Base-by-base conservation (phyloP, 768 basidiomycete species). In the Kwoniella newhampshirensis region DNA sequence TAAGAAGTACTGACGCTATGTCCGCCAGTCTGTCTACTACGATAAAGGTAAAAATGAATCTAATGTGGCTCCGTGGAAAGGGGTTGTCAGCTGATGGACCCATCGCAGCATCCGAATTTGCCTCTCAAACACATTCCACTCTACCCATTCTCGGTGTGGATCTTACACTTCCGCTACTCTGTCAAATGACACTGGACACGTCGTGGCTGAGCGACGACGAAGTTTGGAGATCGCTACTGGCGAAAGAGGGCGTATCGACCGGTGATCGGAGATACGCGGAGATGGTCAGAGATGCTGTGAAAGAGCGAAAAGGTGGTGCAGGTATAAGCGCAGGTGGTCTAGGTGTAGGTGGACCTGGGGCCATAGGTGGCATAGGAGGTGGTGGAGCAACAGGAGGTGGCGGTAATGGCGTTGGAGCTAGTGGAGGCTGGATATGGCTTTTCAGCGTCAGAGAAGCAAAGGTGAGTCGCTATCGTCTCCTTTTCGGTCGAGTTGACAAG, bases 111-210 rank as follows among this genome's bases (percentile, higher is more conserved):
- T 55, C 62, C 27, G 75, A 74, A 3, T 76, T 74, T 50, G 61
- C 67, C 8, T 37, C 52, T 9, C 39, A 54, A 26, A 60, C 61
- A 12, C 54, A 59, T 25, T 68, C 71, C 2, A 49, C 56, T 9
- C 41, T 73, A 2, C 73, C 75, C 7, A 59, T 76, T n/a, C 47
- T 69, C 13, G 75, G 63, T n/a, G 51, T 76, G 18, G 75, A 76
- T 45, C 46, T 74, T 2, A 56, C 69, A 9, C 52, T 55, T 7
- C 9, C 51, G 0, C 39, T 68, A 20, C 48, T 76, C 11, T 62
- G 68, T 23, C 65, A 69, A 18, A 53, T 76, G 51, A 56, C 62
- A 12, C 52, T 71, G 12, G 59, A 70, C 40, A 35, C 62, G 3
- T 25, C 54, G 20, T 74, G 75, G 68, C 28, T 74, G 9, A 47